A percentile compares a stretch with the other conserved stretches of the same genome.
Evolutionary conservation across 2,329 filamentous ascomycete species (phyloP).

Genomic region (Xylaria sp.): DNA sequence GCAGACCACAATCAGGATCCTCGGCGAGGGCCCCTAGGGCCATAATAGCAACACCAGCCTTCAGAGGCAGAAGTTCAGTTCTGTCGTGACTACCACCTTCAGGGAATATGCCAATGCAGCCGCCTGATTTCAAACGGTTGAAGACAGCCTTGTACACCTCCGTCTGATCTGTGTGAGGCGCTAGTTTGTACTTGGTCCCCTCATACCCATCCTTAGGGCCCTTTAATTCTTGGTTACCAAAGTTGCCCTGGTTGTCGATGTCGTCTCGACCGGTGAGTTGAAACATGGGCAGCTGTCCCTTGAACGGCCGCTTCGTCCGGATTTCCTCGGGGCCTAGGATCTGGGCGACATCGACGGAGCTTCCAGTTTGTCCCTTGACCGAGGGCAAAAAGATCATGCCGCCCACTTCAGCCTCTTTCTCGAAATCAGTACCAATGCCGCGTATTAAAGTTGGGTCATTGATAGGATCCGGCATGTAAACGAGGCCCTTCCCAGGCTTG

Average conservation of each 20-base stretch:
- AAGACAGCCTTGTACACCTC: slow-evolving; percentile 95
- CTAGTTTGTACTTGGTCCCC: slow-evolving; percentile 84
- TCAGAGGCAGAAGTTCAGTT: slow-evolving; percentile 87
- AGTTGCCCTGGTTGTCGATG: slow-evolving; percentile 68
- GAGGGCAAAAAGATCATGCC: slow-evolving; percentile 88
- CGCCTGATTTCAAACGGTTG: slow-evolving; percentile 77
- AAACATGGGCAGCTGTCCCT: slow-evolving; percentile 72
- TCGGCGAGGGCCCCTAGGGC: slow-evolving; percentile 87
- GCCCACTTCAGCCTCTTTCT: slow-evolving; percentile 73
- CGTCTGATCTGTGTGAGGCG: slow-evolving; percentile 92
- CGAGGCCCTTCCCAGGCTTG: slow-evolving; percentile 75
- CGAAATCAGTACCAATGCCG: slow-evolving; percentile 82
- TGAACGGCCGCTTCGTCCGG: slow-evolving; percentile 85
- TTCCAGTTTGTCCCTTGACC: slow-evolving; percentile 75
- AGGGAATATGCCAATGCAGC: slow-evolving; percentile 95
- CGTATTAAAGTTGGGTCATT: slow-evolving; percentile 82
- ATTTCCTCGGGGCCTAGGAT: slow-evolving; percentile 82
- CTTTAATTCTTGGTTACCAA: slow-evolving; percentile 60
- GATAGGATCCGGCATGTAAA: slow-evolving; percentile 89
- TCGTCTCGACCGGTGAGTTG: slow-evolving; percentile 85
- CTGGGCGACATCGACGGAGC: slow-evolving; percentile 82
- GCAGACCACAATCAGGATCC: slow-evolving; percentile 84
- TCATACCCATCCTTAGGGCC: slow-evolving; percentile 67
- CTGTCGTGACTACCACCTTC: slow-evolving; percentile 96
- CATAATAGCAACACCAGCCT: slow-evolving; percentile 98